phyloP scores from a whole-genome alignment of 2,329 filamentous ascomycete genomes.

The Hypoxylon sp. region DNA sequence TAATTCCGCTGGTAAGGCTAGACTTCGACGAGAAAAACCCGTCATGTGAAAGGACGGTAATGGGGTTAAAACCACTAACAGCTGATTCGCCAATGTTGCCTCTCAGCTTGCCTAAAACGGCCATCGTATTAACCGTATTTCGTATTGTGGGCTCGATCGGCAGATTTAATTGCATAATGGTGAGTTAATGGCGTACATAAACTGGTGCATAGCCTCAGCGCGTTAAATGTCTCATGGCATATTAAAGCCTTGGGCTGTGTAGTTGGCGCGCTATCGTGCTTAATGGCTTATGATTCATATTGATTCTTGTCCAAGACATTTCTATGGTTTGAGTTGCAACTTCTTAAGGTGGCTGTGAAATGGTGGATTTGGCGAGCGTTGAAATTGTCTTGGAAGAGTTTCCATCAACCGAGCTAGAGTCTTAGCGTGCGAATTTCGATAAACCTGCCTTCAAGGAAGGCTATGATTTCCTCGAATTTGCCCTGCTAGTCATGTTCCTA shows the following conservation, averaged over 20 bases:
- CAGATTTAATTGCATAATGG: background rate
- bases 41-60: slow-evolving; percentile 10
- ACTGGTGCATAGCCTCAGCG: background rate
- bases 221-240: background rate
- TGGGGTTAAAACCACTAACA: background rate
- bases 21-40: background rate
- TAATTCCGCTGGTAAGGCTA: background rate
- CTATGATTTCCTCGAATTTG: too few species aligned
- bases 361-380: too few species aligned
- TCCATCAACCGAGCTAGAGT: too few species aligned
- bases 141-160: slow-evolving; percentile 7
- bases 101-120: slow-evolving; percentile 30
- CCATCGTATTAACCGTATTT: slow-evolving; percentile 33
- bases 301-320: background rate
- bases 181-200: background rate
- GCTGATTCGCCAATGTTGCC: slow-evolving; percentile 22
- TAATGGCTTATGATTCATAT: background rate
- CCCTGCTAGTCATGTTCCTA: too few species aligned
- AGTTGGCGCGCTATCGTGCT: background rate
- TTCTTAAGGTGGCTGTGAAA: background rate
- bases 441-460: too few species aligned
- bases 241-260: background rate
- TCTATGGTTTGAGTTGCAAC: background rate
- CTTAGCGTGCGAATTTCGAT: too few species aligned
- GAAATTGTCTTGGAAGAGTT: too few species aligned